Evolutionary conservation across 2,329 filamentous ascomycete species (phyloP).

Genomic region (Aspergillus carbonarius): DNA sequence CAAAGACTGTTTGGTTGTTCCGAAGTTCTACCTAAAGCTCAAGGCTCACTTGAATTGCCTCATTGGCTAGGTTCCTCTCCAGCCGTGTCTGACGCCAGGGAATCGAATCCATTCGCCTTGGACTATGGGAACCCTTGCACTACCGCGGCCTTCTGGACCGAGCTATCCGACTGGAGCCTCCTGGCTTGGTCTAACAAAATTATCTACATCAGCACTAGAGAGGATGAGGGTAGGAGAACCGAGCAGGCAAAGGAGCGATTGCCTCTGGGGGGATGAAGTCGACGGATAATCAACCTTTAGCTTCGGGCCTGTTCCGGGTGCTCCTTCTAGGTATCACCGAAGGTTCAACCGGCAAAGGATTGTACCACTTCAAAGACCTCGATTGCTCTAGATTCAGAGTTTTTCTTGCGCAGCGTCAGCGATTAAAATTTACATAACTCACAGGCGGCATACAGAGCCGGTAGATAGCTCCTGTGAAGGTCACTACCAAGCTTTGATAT

Average conservation of each 20-base stretch:
- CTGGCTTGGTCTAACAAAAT: neutral
- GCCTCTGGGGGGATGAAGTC: neutral
- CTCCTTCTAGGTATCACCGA: neutral
- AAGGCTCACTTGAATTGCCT: neutral
- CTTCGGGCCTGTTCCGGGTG: neutral
- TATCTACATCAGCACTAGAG: neutral
- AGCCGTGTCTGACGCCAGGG: neutral
- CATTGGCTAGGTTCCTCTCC: constrained; percentile 3
- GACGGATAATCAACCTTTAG: neutral
- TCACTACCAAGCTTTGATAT: neutral
- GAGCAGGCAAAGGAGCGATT: neutral
- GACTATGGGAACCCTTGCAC: neutral
- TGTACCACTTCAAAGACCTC: neutral
- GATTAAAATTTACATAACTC: neutral
- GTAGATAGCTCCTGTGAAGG: neutral
- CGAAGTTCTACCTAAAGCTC: neutral
- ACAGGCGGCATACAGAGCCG: neutral
- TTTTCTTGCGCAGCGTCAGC: neutral
- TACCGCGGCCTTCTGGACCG: neutral
- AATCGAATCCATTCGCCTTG: neutral
- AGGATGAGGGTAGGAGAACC: neutral
- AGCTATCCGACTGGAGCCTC: neutral
- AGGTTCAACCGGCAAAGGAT: neutral
- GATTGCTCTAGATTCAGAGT: neutral
- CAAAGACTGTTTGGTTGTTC: neutral